Evolutionary conservation across 2,329 filamentous ascomycete species (phyloP).

Genomic region (Aspergillus fischeri): DNA sequence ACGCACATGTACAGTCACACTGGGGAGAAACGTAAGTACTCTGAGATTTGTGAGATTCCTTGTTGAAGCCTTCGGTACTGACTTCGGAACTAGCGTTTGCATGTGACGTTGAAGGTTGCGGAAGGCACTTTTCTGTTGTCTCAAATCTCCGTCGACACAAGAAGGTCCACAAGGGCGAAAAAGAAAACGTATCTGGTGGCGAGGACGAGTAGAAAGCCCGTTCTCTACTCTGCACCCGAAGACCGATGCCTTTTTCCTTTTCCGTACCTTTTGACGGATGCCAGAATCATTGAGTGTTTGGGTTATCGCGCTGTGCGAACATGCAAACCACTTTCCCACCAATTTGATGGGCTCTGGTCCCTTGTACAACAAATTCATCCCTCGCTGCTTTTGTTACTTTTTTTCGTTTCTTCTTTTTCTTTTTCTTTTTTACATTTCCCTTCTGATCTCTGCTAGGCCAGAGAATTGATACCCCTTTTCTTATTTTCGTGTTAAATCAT

Average conservation of each 20-base stretch:
- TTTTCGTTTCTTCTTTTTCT: constrained; percentile 15
- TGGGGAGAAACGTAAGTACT: constrained; percentile 89
- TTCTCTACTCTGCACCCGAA: constrained; percentile 1
- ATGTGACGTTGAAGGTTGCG: constrained; percentile 91
- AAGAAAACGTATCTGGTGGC: constrained; percentile 36
- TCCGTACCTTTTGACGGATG: constrained; percentile 10
- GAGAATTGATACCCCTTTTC: constrained; percentile 28
- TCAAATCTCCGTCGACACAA: constrained; percentile 91
- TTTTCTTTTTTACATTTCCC: constrained; percentile 3
- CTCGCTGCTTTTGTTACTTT: constrained; percentile 18
- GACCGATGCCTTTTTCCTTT: constrained; percentile 10
- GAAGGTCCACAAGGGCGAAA: constrained; percentile 82
- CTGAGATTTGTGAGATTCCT: neutral
- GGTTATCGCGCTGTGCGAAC: constrained; percentile 12
- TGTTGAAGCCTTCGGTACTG: constrained; percentile 12
- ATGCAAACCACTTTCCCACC: neutral
- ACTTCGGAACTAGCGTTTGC: constrained; percentile 65
- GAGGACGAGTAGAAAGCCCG: constrained; percentile 35
- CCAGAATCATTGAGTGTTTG: constrained; percentile 4
- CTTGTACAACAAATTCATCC: constrained; percentile 29
- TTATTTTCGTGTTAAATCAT: constrained; percentile 14
- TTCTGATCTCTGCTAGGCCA: constrained; percentile 17
- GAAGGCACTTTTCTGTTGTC: constrained; percentile 93
- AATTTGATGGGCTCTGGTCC: constrained; percentile 6
- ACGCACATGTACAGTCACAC: constrained; percentile 99